Evolutionary conservation across 352 stramenopile genomes (phyloP).

Genomic region (Phytophthora nicotianae): DNA sequence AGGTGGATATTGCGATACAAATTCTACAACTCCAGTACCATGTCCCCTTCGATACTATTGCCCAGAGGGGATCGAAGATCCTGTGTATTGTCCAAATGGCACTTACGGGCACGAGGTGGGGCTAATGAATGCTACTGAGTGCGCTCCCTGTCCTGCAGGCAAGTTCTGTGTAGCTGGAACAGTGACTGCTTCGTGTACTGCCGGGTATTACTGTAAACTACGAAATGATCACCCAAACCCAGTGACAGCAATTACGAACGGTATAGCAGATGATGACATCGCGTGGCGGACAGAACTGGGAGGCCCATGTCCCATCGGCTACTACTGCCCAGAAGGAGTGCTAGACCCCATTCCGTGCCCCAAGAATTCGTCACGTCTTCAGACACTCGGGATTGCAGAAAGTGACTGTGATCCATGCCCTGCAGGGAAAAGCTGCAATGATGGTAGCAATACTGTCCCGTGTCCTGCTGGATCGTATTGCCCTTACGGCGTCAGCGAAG

Average conservation of each 20-base stretch:
- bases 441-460: conserved; percentile 60
- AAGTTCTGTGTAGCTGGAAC: conserved; percentile 82
- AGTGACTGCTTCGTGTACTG: conserved; percentile 72
- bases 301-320: conserved; percentile 71
- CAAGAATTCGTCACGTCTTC: conserved; percentile 56
- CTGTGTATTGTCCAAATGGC: conserved; percentile 72
- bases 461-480: conserved; percentile 77
- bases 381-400: conserved; percentile 51
- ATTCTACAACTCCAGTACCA: conserved; percentile 46
- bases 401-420: conserved; percentile 80
- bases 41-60: conserved; percentile 81
- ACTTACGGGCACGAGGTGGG: conserved; percentile 71
- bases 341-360: conserved; percentile 74
- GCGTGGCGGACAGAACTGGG: conserved; percentile 54
- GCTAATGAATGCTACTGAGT: conserved; percentile 55
- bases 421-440: conserved; percentile 86
- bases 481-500: conserved; percentile 43
- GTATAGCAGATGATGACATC: conserved; percentile 1
- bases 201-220: conserved; percentile 87
- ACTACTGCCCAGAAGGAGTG: conserved; percentile 79
- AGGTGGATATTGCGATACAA: conserved; percentile 75
- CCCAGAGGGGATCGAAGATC: conserved; percentile 48
- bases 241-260: conserved; percentile 12
- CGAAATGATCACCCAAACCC: conserved; percentile 68
- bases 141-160: conserved; percentile 66